Base-by-base conservation (phyloP, 2,329 filamentous ascomycete genomes). In the Ophiostoma perfectum region DNA sequence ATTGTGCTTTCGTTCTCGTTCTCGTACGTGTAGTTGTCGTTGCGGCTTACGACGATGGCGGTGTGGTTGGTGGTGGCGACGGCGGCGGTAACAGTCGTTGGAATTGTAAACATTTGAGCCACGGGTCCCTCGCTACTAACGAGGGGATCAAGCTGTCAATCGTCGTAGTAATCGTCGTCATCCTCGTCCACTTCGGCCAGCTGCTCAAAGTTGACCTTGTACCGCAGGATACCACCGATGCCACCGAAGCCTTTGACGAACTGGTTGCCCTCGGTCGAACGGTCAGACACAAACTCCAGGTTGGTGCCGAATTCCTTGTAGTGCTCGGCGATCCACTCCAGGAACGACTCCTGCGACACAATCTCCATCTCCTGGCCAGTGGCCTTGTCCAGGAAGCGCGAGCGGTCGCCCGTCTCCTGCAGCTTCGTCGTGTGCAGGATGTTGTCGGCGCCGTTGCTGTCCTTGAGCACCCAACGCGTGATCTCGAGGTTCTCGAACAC, bases 191-290 rank as follows among this genome's bases (percentile, higher is more conserved):
- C 85, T 79, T 98, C 95, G 80, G 90, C 90, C 80, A 99, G 86
- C 81, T 99, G 96, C 82, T 99, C 96, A 82, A 99, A 99, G 85
- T 99, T 99, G 85, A 99, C 92, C 85, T 97, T 97, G 88, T 99
- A 99, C 75, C 95, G 93, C 78, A 99, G 88, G 76, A 99, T 90
- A 73, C 94, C 94, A 74, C 95, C 95, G 75, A 99, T 97, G 77
- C 95, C 95, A 89, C 95, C 95, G 77, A 99, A 99, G 72, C 95
- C 95, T 84, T 97, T 98, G 76, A 99, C 95, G 81, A 99, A 99
- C 84, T 99, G 95, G 82, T 99, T 99, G 78, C 95, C 95, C 82
- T 99, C 95, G 71, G 92, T 96, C 70, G 94, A 98, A 73, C 93
- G 90, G 79, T 99, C 96, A 65, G 95, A 97, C 72, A 99, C 95